phyloP scores from a whole-genome alignment of 352 stramenopile species.

The Globisporangium viniferum region DNA sequence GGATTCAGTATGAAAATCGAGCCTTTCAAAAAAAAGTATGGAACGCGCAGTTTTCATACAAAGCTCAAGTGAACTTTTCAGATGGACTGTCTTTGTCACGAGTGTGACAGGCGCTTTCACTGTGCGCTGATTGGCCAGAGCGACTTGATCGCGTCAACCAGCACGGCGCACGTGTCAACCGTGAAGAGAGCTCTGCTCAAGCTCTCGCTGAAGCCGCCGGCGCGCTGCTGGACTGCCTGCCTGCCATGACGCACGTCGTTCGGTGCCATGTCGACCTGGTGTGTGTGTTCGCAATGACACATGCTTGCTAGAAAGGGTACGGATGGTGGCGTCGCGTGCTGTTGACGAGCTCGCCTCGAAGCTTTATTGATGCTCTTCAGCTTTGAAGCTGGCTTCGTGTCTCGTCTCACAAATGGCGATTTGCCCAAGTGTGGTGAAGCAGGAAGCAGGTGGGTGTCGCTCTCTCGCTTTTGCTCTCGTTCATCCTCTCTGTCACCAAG shows the following conservation, averaged over 20 bases:
- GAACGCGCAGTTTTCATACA: too few relatives aligned
- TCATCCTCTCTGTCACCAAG: not conserved
- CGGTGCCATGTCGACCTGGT: too few relatives aligned
- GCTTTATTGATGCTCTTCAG: not conserved
- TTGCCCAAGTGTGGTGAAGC: not conserved
- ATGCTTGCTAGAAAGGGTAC: not conserved
- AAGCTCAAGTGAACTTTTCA: too few relatives aligned
- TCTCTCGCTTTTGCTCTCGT: not conserved
- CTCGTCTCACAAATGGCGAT: not conserved
- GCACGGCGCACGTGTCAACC: not conserved
- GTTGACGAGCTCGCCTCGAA: not conserved
- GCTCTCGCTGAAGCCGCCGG: too few relatives aligned
- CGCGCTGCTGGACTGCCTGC: too few relatives aligned
- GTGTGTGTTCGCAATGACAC: too few relatives aligned
- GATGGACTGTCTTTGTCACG: too few relatives aligned
- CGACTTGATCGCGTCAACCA: not conserved
- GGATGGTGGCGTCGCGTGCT: too few relatives aligned
- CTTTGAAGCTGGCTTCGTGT: not conserved
- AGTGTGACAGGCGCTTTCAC: not conserved
- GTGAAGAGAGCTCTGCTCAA: too few relatives aligned
- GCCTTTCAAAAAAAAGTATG: too few relatives aligned
- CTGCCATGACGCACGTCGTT: too few relatives aligned
- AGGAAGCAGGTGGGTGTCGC: not conserved
- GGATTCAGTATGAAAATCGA: too few relatives aligned
- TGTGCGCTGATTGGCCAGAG: not conserved